phyloP scores from a whole-genome alignment of 805 yeast genomes.

The Starmerella apis region DNA sequence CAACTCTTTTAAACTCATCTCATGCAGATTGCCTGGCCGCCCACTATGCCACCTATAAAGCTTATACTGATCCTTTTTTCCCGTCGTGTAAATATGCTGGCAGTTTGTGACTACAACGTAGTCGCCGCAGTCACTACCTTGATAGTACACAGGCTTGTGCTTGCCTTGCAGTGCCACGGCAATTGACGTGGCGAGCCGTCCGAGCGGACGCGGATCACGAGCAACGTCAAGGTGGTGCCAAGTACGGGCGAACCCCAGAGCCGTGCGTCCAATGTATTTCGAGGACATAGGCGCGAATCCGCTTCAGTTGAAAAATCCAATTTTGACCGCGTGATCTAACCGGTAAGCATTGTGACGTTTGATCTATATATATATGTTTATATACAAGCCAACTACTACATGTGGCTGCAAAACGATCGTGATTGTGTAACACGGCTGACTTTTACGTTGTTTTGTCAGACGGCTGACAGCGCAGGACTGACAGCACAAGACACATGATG shows the following conservation, averaged over 20 bases:
- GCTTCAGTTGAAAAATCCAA: constrained; percentile 1
- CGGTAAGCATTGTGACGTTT: neutral
- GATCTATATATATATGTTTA: neutral
- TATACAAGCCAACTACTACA: neutral
- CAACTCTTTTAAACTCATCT: constrained; percentile 69
- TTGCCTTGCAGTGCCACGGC: constrained; percentile 90
- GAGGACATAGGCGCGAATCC: constrained; percentile 29
- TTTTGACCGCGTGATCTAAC: neutral
- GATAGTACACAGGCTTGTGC: constrained; percentile 83
- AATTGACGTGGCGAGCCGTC: constrained; percentile 81
- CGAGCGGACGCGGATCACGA: constrained; percentile 71
- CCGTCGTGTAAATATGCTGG: constrained; percentile 67
- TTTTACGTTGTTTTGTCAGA: too few relatives aligned
- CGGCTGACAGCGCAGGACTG: too few relatives aligned
- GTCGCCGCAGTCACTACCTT: constrained; percentile 77
- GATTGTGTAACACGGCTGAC: too few relatives aligned
- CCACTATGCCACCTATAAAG: constrained; percentile 82
- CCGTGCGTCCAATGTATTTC: constrained; percentile 41
- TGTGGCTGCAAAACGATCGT: neutral
- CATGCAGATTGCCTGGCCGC: constrained; percentile 80
- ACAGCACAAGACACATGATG: too few relatives aligned
- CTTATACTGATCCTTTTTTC: constrained; percentile 70
- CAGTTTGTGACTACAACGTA: constrained; percentile 95
- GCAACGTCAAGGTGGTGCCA: constrained; percentile 97
- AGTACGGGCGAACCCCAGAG: constrained; percentile 65